Base-by-base conservation (phyloP, 129 eudicot genomes). In the Gnaphalium uliginosum region DNA sequence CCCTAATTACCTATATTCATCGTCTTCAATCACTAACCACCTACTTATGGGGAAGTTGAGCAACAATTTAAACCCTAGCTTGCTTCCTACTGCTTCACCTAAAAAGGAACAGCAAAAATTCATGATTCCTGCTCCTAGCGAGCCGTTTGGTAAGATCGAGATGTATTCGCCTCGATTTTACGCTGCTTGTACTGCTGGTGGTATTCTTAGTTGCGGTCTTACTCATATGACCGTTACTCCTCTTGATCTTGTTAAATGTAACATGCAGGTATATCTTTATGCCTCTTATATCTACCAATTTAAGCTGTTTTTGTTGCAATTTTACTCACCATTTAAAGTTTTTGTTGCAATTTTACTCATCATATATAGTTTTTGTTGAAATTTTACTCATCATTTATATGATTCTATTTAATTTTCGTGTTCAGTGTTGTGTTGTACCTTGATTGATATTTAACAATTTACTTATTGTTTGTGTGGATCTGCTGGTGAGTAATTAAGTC, bases 201-300 rank as follows among this genome's bases (percentile, higher is more conserved):
- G 97, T 21, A 89, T 92, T 23, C 81, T 92, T 66, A 87, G 97
- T 79, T 92, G 96, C 76, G 97, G 97, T 27, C 89, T 92, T 50
- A 92, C 97, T 81, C 97, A 92, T 76, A 92, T 80, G 96, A 32
- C 96, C 53, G 97, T 87, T 66, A 92, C 97, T 83, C 97, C 96
- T 76, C 97, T 92, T 30, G 97, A 92, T 81, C 92, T 92, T 58
- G 97, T 92, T 83, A 92, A 92, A 76, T 92, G 97, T 78, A 92
- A 92, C 69, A 92, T 92, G 97, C 96, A 92, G 97, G 97, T 89
- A 79, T 65, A 54, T 54, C 11, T 54, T 23, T 24, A 78, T 8
- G 24, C 1, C 19, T 22, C 8, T 61, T 2, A 46, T 63, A 33
- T 13, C 37, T 29, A 13, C 1, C 21, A 39, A 41, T 54, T 10